Evolutionary conservation across 1,139 yeast genomes (phyloP).

Genomic region (Candida glucosophila): DNA sequence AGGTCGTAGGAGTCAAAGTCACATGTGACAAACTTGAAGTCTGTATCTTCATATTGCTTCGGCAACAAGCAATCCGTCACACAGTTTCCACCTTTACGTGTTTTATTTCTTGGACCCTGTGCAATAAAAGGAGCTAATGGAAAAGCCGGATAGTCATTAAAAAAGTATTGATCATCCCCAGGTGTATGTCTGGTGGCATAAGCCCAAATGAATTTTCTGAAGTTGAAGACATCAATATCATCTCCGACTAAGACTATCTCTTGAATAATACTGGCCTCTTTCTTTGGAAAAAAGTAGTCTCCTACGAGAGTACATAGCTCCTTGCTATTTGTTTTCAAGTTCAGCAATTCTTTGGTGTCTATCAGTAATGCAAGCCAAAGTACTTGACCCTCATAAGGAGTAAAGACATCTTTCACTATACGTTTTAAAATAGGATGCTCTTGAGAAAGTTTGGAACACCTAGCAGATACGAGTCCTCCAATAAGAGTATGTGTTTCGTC

Average conservation of each 20-base stretch:
- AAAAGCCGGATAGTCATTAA: constrained; percentile 8
- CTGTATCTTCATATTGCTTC: constrained; percentile 5
- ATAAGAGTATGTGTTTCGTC: constrained; percentile 15
- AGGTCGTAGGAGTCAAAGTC: constrained; percentile 4
- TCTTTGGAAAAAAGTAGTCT: constrained; percentile 6
- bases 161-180: constrained; percentile 8
- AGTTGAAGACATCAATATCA: constrained; percentile 11
- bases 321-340: constrained; percentile 7
- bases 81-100: constrained; percentile 10
- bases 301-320: constrained; percentile 9
- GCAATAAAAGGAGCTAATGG: constrained; percentile 11
- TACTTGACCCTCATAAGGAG: constrained; percentile 12
- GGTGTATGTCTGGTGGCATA: constrained; percentile 13
- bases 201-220: constrained; percentile 11
- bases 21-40: constrained; percentile 7
- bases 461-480: constrained; percentile 10
- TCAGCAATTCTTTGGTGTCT: constrained; percentile 7
- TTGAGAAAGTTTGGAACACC: constrained; percentile 3
- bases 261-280: constrained; percentile 8
- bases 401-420: constrained; percentile 8
- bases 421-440: constrained; percentile 5
- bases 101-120: constrained; percentile 7
- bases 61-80: constrained; percentile 11
- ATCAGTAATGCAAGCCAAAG: constrained; percentile 9
- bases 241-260: constrained; percentile 12